Conservation (phyloP, 31 red algal genomes). For the Porphyra umbilicalis region DNA sequence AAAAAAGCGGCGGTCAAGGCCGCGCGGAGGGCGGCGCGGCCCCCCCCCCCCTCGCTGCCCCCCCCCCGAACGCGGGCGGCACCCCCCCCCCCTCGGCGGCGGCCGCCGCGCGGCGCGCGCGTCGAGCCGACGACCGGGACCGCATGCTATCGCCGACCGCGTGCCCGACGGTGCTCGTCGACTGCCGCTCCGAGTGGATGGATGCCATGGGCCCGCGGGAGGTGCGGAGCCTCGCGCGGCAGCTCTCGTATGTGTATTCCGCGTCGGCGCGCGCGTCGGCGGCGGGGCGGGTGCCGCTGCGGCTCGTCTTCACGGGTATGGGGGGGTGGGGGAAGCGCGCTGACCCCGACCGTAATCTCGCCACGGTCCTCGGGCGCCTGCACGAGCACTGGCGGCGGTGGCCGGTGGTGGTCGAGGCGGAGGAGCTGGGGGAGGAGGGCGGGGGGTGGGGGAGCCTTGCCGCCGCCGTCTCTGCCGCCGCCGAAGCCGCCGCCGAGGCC, state of each 20-base stretch:
- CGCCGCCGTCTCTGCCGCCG: neutral
- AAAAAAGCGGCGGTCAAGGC: neutral
- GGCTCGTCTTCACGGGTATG: conserved; percentile 45
- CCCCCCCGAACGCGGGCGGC: neutral
- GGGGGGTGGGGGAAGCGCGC: conserved; percentile 4
- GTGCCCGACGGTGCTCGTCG: neutral
- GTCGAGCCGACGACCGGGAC: neutral
- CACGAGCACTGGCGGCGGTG: neutral
- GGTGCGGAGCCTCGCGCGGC: conserved; percentile 36
- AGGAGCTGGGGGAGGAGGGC: neutral
- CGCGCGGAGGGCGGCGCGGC: too few species aligned
- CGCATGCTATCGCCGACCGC: neutral
- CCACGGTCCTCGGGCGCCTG: neutral
- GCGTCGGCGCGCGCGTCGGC: conserved; percentile 30
- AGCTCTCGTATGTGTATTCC: conserved; percentile 59
- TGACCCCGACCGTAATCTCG: neutral
- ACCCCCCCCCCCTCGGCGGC: neutral
- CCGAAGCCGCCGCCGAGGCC: neutral
- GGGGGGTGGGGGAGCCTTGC: neutral
- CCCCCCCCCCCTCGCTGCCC: too few species aligned
- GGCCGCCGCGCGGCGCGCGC: neutral
- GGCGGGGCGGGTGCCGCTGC: conserved; percentile 24
- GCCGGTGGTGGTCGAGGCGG: neutral
- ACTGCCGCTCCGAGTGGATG: conserved; percentile 20
- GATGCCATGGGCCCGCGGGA: conserved; percentile 52